Base-by-base conservation (phyloP, 2,329 filamentous ascomycete genomes). In the Aspergillus sp. region DNA sequence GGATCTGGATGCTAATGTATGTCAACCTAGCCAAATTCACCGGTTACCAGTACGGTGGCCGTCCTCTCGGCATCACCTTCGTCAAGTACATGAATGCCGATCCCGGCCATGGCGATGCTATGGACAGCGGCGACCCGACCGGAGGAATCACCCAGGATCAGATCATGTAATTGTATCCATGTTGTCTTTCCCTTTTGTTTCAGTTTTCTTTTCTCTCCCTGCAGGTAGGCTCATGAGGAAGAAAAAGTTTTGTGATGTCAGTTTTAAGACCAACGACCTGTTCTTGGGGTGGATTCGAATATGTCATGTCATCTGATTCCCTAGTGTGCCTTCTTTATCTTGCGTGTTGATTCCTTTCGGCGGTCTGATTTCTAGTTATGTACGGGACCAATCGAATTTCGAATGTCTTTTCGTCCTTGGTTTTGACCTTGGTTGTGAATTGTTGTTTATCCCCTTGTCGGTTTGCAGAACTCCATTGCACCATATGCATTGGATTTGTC, bases 31-130 rank as follows among this genome's bases (percentile, higher is more conserved):
- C 91, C 71, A 99, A 99, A 77, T 99, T 99, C 81, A 94, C 95
- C 68, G 92, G 92, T 58, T 99, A 99, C 75, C 91, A 96, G 75
- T 99, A 99, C 71, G 95, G 95, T 66, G 93, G 93, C 57, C 92
- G 95, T 67, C 95, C 95, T 69, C 87, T 99, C 61, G 92, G 93
- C 59, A 84, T 99, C 71, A 94, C 89, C 75, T 98, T 91, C 72
- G 94, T 97, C 81, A 96, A 95, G 78, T 98, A 98, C 78, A 82
- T 91, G 65, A 94, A 89, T 73, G 82, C 85, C 55, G 84, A 86
- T 46, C 82, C 82, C 53, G 79, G 79, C 49, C 79, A 76, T 20
- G 81, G 79, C 63, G 89, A 93, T 64, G 36, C 16, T 7, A 84
- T 97, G 92, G 93, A 97, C 67, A 91, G 88, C 36, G 87, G 92